Conservation (phyloP, 2,329 filamentous ascomycete species). For the Claviceps pazoutovae region DNA sequence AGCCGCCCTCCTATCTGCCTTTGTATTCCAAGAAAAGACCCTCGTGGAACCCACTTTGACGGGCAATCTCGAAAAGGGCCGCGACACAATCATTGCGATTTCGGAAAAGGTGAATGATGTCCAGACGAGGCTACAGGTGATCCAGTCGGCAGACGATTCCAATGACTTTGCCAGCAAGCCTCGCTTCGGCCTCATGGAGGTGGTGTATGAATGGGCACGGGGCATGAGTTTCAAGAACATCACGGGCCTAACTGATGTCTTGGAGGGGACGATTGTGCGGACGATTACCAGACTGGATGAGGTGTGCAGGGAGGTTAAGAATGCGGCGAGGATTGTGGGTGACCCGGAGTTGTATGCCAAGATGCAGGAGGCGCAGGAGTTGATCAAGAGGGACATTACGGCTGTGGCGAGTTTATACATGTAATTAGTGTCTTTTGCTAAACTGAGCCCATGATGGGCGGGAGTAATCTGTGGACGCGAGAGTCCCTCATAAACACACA, state of each 20-base stretch:
- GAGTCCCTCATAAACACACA: too few species aligned
- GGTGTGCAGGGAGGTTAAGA: slow-evolving; percentile 94
- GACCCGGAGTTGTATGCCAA: slow-evolving; percentile 88
- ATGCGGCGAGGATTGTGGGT: slow-evolving; percentile 86
- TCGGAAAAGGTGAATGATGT: slow-evolving; percentile 85
- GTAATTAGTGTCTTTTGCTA: slow-evolving; percentile 28
- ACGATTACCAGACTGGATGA: slow-evolving; percentile 91
- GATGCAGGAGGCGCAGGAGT: slow-evolving; percentile 94
- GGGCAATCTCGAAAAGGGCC: slow-evolving; percentile 65
- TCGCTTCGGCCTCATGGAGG: slow-evolving; percentile 87
- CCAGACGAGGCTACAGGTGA: slow-evolving; percentile 83
- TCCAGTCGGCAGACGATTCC: slow-evolving; percentile 75
- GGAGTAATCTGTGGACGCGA: not conserved
- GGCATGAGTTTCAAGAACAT: slow-evolving; percentile 99
- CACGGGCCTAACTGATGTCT: slow-evolving; percentile 85
- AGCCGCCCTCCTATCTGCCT: slow-evolving; percentile 80
- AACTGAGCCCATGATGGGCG: not conserved
- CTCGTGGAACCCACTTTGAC: slow-evolving; percentile 68
- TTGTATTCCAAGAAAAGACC: slow-evolving; percentile 97
- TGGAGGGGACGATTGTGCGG: slow-evolving; percentile 92
- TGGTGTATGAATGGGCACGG: slow-evolving; percentile 95
- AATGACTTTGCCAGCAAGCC: slow-evolving; percentile 84
- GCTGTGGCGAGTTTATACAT: slow-evolving; percentile 82
- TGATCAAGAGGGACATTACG: slow-evolving; percentile 93
- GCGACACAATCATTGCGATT: slow-evolving; percentile 75